These are phyloP conservation scores for Aspergillus pseudoterreus DNA, from an alignment of 2,329 filamentous ascomycete genomes.

Conservation along the genomic window DNA sequence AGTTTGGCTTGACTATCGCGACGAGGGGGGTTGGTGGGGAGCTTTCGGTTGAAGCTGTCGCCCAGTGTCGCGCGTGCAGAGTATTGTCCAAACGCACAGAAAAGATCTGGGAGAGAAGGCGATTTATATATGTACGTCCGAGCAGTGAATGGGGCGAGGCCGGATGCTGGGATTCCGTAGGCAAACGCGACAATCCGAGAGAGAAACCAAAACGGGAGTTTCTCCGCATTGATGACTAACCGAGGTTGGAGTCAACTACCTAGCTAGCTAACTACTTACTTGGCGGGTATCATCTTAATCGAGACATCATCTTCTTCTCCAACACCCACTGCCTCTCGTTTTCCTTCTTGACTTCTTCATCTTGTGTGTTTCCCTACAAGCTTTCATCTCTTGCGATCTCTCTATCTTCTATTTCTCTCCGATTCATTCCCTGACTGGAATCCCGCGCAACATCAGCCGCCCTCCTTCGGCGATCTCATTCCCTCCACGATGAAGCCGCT, in stretches of 20 bases:
- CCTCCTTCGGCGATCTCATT: neutral
- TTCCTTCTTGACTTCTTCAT: neutral
- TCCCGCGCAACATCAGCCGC: neutral
- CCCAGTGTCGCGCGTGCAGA: neutral
- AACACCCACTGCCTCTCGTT: constrained; percentile 1
- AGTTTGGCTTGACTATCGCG: neutral
- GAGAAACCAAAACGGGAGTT: neutral
- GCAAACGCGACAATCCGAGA: too few species aligned
- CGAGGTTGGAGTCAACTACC: neutral
- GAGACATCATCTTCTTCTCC: neutral
- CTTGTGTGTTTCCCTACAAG: too few species aligned
- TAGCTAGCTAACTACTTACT: too few species aligned
- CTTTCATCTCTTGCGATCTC: neutral
- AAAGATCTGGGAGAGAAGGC: neutral
- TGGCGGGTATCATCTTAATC: too few species aligned
- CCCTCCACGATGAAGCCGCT: constrained; percentile 33
- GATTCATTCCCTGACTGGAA: neutral
- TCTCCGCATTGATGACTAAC: constrained; percentile 1
- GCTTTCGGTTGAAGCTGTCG: neutral
- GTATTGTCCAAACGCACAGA: neutral
- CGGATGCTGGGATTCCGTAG: neutral
- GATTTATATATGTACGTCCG: neutral
- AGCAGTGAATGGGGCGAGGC: neutral
- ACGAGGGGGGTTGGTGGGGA: neutral
- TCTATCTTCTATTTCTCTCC: constrained; percentile 1